Evolutionary conservation across 2,329 filamentous ascomycete species (phyloP), one percentile per base, ranked within the genome.

Genomic region (Xylariaceae sp.): DNA sequence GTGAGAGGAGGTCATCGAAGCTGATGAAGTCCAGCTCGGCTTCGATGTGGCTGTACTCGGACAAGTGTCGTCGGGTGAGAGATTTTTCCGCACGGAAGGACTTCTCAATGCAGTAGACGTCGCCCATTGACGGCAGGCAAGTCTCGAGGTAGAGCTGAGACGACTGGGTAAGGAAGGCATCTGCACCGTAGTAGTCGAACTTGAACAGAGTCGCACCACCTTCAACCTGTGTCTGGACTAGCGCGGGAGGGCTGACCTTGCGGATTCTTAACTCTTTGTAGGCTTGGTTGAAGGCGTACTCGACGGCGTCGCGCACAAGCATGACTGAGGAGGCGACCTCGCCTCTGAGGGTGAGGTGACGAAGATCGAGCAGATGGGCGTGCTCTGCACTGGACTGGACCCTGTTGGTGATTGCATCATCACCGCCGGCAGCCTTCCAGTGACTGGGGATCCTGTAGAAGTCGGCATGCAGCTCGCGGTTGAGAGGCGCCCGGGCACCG

Each of bases 1-100:
- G 93, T 56, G 79, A 79, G 37, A 99, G 86, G 40, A 99, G 86
- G 74, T 97, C 92, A 64, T 89, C 84, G 71, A 99, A 99, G 65
- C 84, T 85, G 78, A 99, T 96, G 73, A 95, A 98, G 79, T 98
- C 95, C 57, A 99, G 83, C 75, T 99, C 95, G 56, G 89, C 93
- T 78, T 99, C 95, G 65, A 99, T 85, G 78, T 99, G 95, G 1
- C 93, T 96, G 80, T 97, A 99, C 77, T 99, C 95, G 46, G 91
- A 90, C 68, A 99, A 78, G 48, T 99, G 95, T 70, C 95, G 90
- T 60, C 95, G 89, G 48, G 95, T 99, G 55, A 98, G 81, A 6
- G 89, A 93, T 79, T 97, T 97, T 77, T 99, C 95, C 14, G 95
- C 95, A 60, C 95, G 93, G 88, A 99, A 99, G 1, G 93, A 98